A percentile compares a stretch with the other conserved stretches of the same genome.
Conservation (phyloP, 352 stramenopile species). For the Globisporangium yorkense region DNA sequence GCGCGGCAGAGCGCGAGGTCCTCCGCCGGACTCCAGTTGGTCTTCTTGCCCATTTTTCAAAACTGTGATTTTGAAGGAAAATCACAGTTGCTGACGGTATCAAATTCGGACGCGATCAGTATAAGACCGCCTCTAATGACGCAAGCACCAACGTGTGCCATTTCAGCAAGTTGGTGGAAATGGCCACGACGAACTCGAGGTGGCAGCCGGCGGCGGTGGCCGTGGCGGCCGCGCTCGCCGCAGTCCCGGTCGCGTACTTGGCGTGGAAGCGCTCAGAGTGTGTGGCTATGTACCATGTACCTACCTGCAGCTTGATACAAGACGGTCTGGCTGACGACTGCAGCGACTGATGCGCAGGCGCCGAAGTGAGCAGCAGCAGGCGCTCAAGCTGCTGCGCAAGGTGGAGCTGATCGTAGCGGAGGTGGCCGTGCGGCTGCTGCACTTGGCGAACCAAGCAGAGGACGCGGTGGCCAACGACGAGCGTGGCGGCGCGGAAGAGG, state of each 20-base stretch:
- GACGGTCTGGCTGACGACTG: neutral
- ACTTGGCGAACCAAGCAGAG: slow-evolving; percentile 61
- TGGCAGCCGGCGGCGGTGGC: slow-evolving; percentile 20
- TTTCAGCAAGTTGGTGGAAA: neutral
- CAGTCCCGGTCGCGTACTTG: slow-evolving; percentile 35
- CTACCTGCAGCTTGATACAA: too few species aligned
- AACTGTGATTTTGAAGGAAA: slow-evolving; percentile 8
- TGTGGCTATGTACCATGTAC: slow-evolving; percentile 3
- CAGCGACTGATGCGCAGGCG: slow-evolving; percentile 16
- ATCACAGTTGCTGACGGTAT: neutral
- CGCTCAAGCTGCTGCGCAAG: slow-evolving; percentile 61
- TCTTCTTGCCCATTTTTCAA: slow-evolving; percentile 63
- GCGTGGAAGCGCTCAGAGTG: slow-evolving; percentile 31
- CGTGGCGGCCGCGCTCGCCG: slow-evolving; percentile 17
- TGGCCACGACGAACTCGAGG: neutral
- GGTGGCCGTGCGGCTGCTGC: slow-evolving; percentile 54
- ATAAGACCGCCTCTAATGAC: too few species aligned
- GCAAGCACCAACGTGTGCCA: too few species aligned
- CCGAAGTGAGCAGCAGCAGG: slow-evolving; percentile 29
- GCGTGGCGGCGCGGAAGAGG: slow-evolving; percentile 18
- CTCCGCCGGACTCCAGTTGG: slow-evolving; percentile 60
- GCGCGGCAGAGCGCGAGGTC: slow-evolving; percentile 64
- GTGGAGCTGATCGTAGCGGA: slow-evolving; percentile 69
- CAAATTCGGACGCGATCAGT: neutral
- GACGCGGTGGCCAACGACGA: slow-evolving; percentile 47